Evolutionary conservation across 306 rosid genomes (phyloP), one percentile per base, ranked within the genome.

Genomic region (Crataegus laevigata): DNA sequence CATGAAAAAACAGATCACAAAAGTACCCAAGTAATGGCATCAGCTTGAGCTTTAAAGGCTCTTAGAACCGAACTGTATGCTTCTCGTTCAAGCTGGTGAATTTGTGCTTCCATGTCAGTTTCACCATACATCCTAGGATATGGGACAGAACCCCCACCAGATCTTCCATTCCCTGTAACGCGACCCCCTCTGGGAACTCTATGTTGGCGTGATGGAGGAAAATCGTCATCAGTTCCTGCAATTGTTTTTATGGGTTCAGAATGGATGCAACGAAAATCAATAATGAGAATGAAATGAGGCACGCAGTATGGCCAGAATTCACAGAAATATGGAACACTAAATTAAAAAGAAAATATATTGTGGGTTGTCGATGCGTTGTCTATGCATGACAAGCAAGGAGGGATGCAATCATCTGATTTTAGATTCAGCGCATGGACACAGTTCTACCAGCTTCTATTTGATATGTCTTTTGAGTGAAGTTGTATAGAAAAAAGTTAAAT

Each of bases 11-110:
- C 73, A 80, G 82, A 80, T 29, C 60, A 84, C 21, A 2, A 71
- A 80, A 55, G 79, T 89, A 91, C 98, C 97, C 98, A 94, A 82
- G 98, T 89, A 88, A 94, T 89, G 89, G 89, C 92, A 90, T 94
- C 98, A 79, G 96, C 92, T 86, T 94, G 98, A 78, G 98, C 98
- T 88, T 94, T 91, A 82, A 94, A 94, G 88, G 98, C 98, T 81
- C 97, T 86, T 62, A 93, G 85, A 88, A 94, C 88, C 21, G 98
- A 86, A 84, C 92, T 88, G 85, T 94, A 94, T 66, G 98, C 98
- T 84, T 94, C 98, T 74, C 91, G 90, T 84, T 94, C 98, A 66
- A 94, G 97, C 79, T 88, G 94, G 79, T 94, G 98, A 83, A 94
- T 91, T 79, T 94, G 97, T 67, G 89, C 81, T 80, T 94, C 97